Conservation (phyloP, 768 basidiomycete genomes). For the Saitozyma sp. region DNA sequence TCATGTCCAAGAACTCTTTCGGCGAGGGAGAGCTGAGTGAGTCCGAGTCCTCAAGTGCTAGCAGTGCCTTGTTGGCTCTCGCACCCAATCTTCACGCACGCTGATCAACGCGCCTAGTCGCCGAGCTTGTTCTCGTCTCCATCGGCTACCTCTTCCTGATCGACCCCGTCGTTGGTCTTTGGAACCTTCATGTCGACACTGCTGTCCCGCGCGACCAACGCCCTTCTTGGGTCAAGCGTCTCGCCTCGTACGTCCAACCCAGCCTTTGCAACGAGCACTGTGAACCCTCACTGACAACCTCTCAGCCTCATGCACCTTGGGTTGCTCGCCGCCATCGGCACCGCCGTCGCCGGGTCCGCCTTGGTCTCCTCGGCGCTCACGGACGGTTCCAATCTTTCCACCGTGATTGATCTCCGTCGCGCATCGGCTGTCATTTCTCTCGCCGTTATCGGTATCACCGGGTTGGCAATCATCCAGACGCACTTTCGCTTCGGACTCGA, state of each 20-base stretch:
- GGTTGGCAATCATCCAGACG: slow-evolving; percentile 3
- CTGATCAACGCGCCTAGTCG: slow-evolving; percentile 11
- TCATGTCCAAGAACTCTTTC: slow-evolving; percentile 14
- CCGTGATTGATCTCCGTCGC: slow-evolving; percentile 15
- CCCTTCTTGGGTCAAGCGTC: slow-evolving; percentile 7
- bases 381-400: slow-evolving; percentile 3
- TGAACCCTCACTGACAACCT: not conserved
- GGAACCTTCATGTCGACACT: slow-evolving; percentile 12
- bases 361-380: slow-evolving; percentile 4
- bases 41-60: not conserved
- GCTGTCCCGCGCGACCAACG: slow-evolving; percentile 3
- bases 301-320: slow-evolving; percentile 4
- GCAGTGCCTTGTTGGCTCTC: no score
- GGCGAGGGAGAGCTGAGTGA: slow-evolving; percentile 20
- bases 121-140: slow-evolving; percentile 24
- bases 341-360: slow-evolving; percentile 9
- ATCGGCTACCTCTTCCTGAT: slow-evolving; percentile 29
- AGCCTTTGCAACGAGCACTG: not conserved
- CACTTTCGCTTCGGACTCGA: slow-evolving; percentile 7
- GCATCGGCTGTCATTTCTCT: not conserved
- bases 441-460: not conserved
- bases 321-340: slow-evolving; percentile 9
- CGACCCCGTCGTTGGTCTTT: slow-evolving; percentile 18
- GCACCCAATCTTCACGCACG: not conserved
- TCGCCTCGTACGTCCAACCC: slow-evolving; percentile 7